Base-by-base conservation (phyloP, 108 stramenopile species). In the Asterionellopsis glacialis region DNA sequence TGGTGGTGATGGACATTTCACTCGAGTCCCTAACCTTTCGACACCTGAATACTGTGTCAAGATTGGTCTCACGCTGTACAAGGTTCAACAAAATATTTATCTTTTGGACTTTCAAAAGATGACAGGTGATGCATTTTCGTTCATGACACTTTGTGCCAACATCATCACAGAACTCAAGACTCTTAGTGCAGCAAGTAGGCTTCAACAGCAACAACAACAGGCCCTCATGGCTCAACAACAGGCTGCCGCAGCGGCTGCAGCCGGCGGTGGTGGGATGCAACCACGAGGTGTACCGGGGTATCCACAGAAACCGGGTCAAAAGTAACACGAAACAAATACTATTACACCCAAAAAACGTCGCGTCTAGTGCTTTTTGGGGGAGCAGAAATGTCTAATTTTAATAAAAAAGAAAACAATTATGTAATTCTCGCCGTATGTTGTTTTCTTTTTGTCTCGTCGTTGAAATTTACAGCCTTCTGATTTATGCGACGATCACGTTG, bases 111-210 rank as follows among this genome's bases (percentile, higher is more conserved):
- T 99, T 60, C 97, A 96, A 77, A 90, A 95, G 60, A 86, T 87
- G 74, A 95, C 94, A 26, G 98, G 98, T 27, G 97, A 97, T 76
- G 87, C 87, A 33, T 99, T 99, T 72, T 92, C 91, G 3, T 99
- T 99, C 75, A 98, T 98, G 97, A 95, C 93, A 18, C 81, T 98
- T 14, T 97, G 94, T 72, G 94, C 97, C 15, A 90, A 91, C 57
- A 97, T 99, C 63, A 99, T 99, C 68, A 95, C 95, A 6, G 97
- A 98, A 70, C 84, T 99, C 27, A 99, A 99, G 76, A 94, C 91
- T 11, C 82, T 98, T 43, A 87, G 85, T 63, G 96, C 98, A 22
- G 97, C 94, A 15, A 91, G 86, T 63, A 83, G 79, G 63, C 77
- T 84, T 61, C 83, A 87, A 45, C 82, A 83, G 44, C 56, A 57